Conservation (phyloP, 2,329 filamentous ascomycete genomes). For the Ploettnerulaceae sp. region DNA sequence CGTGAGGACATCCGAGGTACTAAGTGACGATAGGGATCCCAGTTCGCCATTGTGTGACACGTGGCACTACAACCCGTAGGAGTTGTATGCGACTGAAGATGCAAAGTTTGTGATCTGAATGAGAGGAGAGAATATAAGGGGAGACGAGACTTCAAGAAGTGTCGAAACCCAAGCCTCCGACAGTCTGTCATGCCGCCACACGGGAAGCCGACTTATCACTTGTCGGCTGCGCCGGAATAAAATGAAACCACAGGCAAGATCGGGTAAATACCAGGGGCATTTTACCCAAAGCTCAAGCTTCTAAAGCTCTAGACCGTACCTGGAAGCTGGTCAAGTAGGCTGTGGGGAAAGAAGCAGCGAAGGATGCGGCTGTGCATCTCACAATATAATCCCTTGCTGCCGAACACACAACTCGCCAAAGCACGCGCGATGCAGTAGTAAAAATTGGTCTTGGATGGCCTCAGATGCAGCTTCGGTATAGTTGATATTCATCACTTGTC, state of each 20-base stretch:
- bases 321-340: background rate
- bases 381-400: too few relatives aligned
- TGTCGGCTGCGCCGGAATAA: background rate
- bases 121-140: conserved; percentile 4
- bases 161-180: conserved; percentile 3
- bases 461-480: conserved; percentile 5
- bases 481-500: too few relatives aligned
- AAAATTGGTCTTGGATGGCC: too few relatives aligned
- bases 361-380: conserved; percentile 23
- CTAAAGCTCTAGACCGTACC: background rate
- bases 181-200: conserved; percentile 5
- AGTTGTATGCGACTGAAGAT: background rate
- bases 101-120: background rate
- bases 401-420: conserved; percentile 8
- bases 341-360: conserved; percentile 8
- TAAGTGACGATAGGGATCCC: conserved; percentile 14
- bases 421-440: conserved; percentile 15
- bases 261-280: background rate
- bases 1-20: conserved; percentile 21
- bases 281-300: conserved; percentile 8
- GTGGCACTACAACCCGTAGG: background rate
- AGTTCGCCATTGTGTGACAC: conserved; percentile 18
- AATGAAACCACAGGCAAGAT: conserved; percentile 11
- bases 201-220: conserved; percentile 3
- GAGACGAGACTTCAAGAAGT: conserved; percentile 5